Conservation (phyloP, 208 protist genomes). For the Crithidia bombi region DNA sequence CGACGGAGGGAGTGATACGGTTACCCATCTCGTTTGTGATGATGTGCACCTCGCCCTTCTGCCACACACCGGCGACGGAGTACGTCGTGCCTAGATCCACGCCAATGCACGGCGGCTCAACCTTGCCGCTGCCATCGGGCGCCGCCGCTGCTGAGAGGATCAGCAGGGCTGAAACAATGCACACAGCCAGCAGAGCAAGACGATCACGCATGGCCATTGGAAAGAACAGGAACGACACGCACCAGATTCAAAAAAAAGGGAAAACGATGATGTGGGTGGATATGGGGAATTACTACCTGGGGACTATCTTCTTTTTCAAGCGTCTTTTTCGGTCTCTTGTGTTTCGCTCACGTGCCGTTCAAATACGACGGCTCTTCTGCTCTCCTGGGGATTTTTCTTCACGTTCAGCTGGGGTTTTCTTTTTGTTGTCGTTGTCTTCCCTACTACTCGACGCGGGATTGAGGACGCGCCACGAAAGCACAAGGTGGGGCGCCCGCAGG, state of each 20-base stretch:
- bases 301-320: too few relatives aligned
- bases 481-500: background rate
- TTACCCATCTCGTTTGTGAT: slow-evolving; percentile 94
- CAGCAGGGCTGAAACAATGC: slow-evolving; percentile 29
- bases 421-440: background rate
- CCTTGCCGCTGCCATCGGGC: slow-evolving; percentile 70
- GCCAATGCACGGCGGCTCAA: slow-evolving; percentile 90
- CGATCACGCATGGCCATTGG: slow-evolving; percentile 18
- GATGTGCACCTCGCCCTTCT: slow-evolving; percentile 94
- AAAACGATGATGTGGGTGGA: too few relatives aligned
- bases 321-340: too few relatives aligned
- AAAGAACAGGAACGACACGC: background rate
- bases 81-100: slow-evolving; percentile 97
- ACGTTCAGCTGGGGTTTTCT: background rate
- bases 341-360: too few relatives aligned
- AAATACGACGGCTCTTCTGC: too few relatives aligned
- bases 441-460: background rate
- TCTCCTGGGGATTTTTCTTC: too few relatives aligned
- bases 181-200: slow-evolving; percentile 25
- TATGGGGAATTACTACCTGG: too few relatives aligned
- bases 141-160: slow-evolving; percentile 42
- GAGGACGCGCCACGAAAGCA: background rate
- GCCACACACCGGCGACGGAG: slow-evolving; percentile 96
- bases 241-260: background rate
- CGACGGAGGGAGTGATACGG: slow-evolving; percentile 95